Evolutionary conservation across 352 stramenopile genomes (phyloP).

Genomic region (Bremia lactucae): DNA sequence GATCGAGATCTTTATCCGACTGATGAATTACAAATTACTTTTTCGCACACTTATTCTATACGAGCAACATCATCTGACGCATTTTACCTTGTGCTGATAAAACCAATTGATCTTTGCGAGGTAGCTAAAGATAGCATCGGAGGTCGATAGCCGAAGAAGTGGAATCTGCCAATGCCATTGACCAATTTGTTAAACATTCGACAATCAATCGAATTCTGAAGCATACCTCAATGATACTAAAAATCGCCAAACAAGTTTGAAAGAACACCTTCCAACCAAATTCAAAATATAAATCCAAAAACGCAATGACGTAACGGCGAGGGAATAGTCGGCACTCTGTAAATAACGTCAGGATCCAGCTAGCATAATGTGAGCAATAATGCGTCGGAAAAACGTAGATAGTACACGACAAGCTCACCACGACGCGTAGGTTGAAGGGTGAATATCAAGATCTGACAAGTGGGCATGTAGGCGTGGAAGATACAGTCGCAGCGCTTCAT

Average conservation of each 20-base stretch:
- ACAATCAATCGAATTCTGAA: too few species aligned
- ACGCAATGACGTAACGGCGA: slow-evolving; percentile 25
- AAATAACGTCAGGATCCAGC: slow-evolving; percentile 46
- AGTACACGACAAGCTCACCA: slow-evolving; percentile 15
- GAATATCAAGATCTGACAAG: slow-evolving; percentile 32
- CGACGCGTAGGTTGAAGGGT: slow-evolving; percentile 39
- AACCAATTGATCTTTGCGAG: slow-evolving; percentile 26
- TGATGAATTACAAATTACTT: too few species aligned
- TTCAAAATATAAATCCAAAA: slow-evolving; percentile 41
- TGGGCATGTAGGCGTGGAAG: slow-evolving; percentile 28
- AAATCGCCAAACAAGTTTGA: slow-evolving; percentile 29
- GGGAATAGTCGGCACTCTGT: slow-evolving; percentile 35
- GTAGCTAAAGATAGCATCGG: slow-evolving; percentile 24
- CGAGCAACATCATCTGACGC: background rate
- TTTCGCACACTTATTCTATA: too few species aligned
- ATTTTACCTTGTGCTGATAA: slow-evolving; percentile 24
- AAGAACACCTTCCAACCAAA: slow-evolving; percentile 43
- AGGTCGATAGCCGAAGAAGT: slow-evolving; percentile 12
- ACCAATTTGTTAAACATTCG: too few species aligned
- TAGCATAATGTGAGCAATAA: too few species aligned
- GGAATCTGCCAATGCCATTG: slow-evolving; percentile 12
- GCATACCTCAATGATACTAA: slow-evolving; percentile 29
- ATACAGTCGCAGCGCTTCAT: slow-evolving; percentile 32
- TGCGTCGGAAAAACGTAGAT: too few species aligned
- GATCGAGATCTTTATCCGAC: slow-evolving; percentile 23